Evolutionary conservation across 805 yeast genomes (phyloP).

Genomic region (Scheffersomyces coipomensis): DNA sequence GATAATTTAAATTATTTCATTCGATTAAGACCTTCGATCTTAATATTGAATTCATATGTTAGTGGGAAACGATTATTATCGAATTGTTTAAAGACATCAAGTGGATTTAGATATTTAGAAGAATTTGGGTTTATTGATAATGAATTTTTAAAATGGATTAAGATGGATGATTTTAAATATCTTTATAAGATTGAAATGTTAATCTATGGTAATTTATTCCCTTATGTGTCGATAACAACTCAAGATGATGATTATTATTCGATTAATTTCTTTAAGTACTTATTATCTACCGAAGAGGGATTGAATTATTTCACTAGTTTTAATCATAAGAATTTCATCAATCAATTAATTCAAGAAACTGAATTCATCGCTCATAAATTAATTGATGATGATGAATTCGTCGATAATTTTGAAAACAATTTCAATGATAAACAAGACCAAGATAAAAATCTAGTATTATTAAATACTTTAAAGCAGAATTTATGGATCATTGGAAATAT

Average conservation of each 20-base stretch:
- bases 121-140: constrained; percentile 57
- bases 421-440: constrained; percentile 20
- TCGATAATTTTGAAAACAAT: constrained; percentile 1
- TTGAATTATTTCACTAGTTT: constrained; percentile 49
- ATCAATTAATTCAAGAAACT: constrained; percentile 26
- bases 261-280: constrained; percentile 66
- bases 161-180: constrained; percentile 42
- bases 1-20: constrained; percentile 41
- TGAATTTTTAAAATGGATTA: constrained; percentile 70
- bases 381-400: constrained; percentile 16
- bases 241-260: constrained; percentile 1
- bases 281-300: constrained; percentile 82
- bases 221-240: constrained; percentile 15
- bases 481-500: constrained; percentile 88
- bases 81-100: constrained; percentile 60
- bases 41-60: constrained; percentile 20
- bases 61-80: constrained; percentile 50
- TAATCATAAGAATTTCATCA: constrained; percentile 43
- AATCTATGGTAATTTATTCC: constrained; percentile 21
- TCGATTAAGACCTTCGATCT: constrained; percentile 52
- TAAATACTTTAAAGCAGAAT: constrained; percentile 57
- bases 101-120: constrained; percentile 67
- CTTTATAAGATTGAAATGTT: constrained; percentile 47
- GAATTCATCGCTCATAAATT: constrained; percentile 3
- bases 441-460: constrained; percentile 23